phyloP scores from a whole-genome alignment of 441 rosid species.

The Erodium trifolium region DNA sequence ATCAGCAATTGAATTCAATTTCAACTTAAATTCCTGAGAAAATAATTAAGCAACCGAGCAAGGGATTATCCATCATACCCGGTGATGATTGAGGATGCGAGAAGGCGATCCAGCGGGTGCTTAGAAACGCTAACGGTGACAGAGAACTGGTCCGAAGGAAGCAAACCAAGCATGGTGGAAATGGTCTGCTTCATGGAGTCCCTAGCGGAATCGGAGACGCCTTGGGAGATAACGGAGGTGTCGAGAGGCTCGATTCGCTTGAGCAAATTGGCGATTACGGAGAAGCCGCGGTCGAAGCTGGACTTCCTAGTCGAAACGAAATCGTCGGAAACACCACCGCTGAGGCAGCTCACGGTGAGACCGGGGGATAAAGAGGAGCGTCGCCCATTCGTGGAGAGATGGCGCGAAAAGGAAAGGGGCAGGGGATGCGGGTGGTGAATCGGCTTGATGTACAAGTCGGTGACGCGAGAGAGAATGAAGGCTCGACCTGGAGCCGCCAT shows the following conservation, averaged over 20 bases:
- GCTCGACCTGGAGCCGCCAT: conserved; percentile 75
- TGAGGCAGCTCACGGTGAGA: conserved; percentile 43
- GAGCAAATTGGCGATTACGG: conserved; percentile 65
- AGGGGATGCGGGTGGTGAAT: conserved; percentile 14
- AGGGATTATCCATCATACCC: conserved; percentile 37
- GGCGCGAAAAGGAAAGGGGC: conserved; percentile 23
- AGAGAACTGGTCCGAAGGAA: conserved; percentile 77
- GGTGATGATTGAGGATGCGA: conserved; percentile 63
- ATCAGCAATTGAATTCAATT: neutral
- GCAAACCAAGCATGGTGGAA: conserved; percentile 75
- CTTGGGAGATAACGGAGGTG: conserved; percentile 57
- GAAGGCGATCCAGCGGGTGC: conserved; percentile 54
- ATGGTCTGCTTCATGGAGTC: conserved; percentile 82
- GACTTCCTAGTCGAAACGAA: conserved; percentile 70
- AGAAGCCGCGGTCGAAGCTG: conserved; percentile 55
- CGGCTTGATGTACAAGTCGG: conserved; percentile 26
- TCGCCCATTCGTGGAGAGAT: conserved; percentile 9
- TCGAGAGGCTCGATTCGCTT: conserved; percentile 71
- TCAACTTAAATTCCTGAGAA: neutral
- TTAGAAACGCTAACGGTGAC: conserved; percentile 46
- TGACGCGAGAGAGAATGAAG: conserved; percentile 42
- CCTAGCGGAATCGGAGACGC: conserved; percentile 68
- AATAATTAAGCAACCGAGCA: neutral
- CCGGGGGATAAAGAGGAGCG: conserved; percentile 10
- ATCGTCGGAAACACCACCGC: conserved; percentile 67